A percentile compares a stretch with the other conserved stretches of the same genome.
Evolutionary conservation across 2,329 filamentous ascomycete species (phyloP).

Genomic region (Microcera coccophila): DNA sequence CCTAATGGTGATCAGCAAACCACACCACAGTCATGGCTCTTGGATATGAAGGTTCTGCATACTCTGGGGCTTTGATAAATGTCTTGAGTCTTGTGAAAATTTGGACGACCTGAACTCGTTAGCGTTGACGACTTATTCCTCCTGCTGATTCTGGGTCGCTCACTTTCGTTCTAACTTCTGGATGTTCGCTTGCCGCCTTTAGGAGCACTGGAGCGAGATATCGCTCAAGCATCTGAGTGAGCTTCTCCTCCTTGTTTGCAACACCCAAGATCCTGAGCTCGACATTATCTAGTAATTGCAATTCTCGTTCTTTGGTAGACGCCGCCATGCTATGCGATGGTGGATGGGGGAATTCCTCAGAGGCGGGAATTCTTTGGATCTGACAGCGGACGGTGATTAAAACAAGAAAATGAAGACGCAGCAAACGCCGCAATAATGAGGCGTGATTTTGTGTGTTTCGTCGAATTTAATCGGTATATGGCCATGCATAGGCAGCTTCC

Average conservation of each 20-base stretch:
- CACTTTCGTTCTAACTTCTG: conserved; percentile 75
- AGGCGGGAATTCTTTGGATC: not conserved
- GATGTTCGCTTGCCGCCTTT: conserved; percentile 79
- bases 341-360: conserved; percentile 4
- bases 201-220: conserved; percentile 80
- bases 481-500: conserved; percentile 18
- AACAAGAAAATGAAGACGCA: too few relatives aligned
- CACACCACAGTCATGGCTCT: not conserved
- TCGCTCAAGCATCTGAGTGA: conserved; percentile 70
- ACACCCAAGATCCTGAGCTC: conserved; percentile 76
- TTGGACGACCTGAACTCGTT: conserved; percentile 42
- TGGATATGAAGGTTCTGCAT: too few relatives aligned
- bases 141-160: conserved; percentile 6
- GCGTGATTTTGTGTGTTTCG: too few relatives aligned
- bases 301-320: conserved; percentile 63
- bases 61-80: conserved; percentile 52
- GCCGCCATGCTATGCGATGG: conserved; percentile 34
- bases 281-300: conserved; percentile 78
- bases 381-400: conserved; percentile 1
- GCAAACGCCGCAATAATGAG: too few relatives aligned
- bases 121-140: too few relatives aligned
- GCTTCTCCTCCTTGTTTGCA: conserved; percentile 77
- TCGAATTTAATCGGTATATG: too few relatives aligned
- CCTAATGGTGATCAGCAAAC: conserved; percentile 29
- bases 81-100: conserved; percentile 51